Evolutionary conservation across 139 green algal genomes (phyloP).

Genomic region (Parachlorella kessleri): DNA sequence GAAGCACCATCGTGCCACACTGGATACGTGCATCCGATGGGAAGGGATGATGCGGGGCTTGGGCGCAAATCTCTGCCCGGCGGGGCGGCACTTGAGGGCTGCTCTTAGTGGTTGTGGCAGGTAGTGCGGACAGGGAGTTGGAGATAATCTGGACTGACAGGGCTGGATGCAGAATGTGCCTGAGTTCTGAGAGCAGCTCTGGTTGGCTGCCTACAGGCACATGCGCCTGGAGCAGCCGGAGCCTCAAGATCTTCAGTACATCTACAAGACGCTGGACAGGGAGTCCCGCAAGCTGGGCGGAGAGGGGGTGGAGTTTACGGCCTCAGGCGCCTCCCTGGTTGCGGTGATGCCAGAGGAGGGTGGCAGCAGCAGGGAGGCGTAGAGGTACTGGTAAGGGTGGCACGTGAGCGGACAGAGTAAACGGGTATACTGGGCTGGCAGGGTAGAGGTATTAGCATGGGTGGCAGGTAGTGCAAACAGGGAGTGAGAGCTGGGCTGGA

Average conservation of each 20-base stretch:
- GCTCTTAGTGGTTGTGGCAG: background rate
- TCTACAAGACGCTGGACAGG: background rate
- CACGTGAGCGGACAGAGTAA: no score
- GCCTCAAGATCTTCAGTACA: background rate
- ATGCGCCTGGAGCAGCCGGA: slow-evolving; percentile 12
- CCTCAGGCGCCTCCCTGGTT: background rate
- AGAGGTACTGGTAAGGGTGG: no score
- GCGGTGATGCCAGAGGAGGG: background rate
- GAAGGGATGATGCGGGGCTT: background rate
- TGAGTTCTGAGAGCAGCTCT: background rate
- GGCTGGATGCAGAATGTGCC: background rate
- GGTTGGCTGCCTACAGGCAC: background rate
- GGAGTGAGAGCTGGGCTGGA: no score
- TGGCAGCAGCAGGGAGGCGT: no score
- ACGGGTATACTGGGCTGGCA: no score
- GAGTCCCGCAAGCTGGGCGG: slow-evolving; percentile 16
- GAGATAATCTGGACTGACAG: background rate
- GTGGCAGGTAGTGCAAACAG: no score
- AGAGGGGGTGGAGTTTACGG: background rate
- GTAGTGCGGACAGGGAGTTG: background rate
- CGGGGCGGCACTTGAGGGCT: background rate
- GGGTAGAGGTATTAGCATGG: no score
- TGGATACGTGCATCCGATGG: no score
- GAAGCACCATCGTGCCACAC: no score
- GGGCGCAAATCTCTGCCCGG: background rate